Conservation (phyloP, 257 asterid genomes). For the Echites panduratus region DNA sequence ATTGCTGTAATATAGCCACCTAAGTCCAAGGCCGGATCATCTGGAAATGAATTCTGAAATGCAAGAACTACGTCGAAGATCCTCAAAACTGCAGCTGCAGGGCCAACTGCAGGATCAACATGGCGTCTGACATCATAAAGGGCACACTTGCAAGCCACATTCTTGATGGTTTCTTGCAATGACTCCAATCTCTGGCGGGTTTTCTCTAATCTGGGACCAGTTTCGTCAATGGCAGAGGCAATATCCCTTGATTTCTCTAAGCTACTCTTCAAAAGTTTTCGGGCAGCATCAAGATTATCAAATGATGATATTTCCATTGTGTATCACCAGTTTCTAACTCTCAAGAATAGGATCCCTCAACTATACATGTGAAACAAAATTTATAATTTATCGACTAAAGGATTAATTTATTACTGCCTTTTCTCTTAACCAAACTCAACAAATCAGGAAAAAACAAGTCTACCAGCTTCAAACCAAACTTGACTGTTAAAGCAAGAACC, state of each 20-base stretch:
- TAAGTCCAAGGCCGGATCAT: constrained; percentile 29
- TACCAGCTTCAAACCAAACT: constrained; percentile 67
- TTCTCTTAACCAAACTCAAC: constrained; percentile 51
- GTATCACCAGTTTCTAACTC: background rate
- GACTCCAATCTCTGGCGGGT: constrained; percentile 25
- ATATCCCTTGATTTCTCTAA: constrained; percentile 52
- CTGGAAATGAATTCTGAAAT: constrained; percentile 29
- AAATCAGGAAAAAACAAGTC: constrained; percentile 30
- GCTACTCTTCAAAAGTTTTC: constrained; percentile 46
- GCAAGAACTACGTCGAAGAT: constrained; percentile 49
- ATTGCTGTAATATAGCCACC: constrained; percentile 26
- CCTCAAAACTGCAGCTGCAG: constrained; percentile 46
- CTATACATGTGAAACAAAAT: background rate
- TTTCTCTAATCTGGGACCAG: constrained; percentile 34
- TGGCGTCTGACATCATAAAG: constrained; percentile 42
- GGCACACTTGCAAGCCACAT: constrained; percentile 39
- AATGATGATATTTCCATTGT: constrained; percentile 27
- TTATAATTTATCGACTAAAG: background rate
- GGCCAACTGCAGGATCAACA: constrained; percentile 50
- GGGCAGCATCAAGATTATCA: constrained; percentile 39
- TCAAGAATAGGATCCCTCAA: background rate
- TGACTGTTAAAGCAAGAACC: constrained; percentile 48
- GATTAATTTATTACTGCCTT: background rate
- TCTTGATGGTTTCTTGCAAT: constrained; percentile 24
- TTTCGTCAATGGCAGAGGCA: constrained; percentile 30